Evolutionary conservation across 768 basidiomycete genomes (phyloP).

Genomic region (Russula lepida): DNA sequence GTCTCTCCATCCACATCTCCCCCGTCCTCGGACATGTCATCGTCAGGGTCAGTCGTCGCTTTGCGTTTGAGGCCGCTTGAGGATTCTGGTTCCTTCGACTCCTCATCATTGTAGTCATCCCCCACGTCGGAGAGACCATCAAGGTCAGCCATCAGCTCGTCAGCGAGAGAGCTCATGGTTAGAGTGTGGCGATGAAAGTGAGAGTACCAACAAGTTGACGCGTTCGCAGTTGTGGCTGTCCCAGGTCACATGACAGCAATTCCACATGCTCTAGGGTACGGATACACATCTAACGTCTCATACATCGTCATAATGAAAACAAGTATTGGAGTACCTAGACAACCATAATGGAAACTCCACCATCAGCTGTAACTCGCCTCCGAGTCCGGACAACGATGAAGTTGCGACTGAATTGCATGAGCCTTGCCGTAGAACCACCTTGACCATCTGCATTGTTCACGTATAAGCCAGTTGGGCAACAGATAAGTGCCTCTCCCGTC

Average conservation of each 20-base stretch:
- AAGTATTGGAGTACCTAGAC: neutral
- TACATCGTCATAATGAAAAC: neutral
- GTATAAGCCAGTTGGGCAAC: constrained; percentile 56
- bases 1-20: constrained; percentile 36
- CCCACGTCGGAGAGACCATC: constrained; percentile 69
- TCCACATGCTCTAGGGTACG: neutral
- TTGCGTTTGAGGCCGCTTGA: constrained; percentile 53
- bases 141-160: constrained; percentile 89
- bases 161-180: constrained; percentile 73
- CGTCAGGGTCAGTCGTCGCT: constrained; percentile 42
- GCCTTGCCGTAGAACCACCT: constrained; percentile 1
- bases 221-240: neutral
- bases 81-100: constrained; percentile 23
- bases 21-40: constrained; percentile 48
- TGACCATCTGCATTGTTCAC: constrained; percentile 23
- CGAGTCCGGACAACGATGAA: constrained; percentile 56
- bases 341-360: constrained; percentile 51
- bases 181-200: neutral
- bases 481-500: constrained; percentile 66
- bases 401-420: constrained; percentile 47
- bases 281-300: neutral
- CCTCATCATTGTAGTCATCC: constrained; percentile 40
- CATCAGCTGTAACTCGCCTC: constrained; percentile 52
- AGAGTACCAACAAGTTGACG: neutral
- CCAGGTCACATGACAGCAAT: constrained; percentile 7